Conservation (phyloP, 805 yeast species). For the Saccharomycopsis capsularis region DNA sequence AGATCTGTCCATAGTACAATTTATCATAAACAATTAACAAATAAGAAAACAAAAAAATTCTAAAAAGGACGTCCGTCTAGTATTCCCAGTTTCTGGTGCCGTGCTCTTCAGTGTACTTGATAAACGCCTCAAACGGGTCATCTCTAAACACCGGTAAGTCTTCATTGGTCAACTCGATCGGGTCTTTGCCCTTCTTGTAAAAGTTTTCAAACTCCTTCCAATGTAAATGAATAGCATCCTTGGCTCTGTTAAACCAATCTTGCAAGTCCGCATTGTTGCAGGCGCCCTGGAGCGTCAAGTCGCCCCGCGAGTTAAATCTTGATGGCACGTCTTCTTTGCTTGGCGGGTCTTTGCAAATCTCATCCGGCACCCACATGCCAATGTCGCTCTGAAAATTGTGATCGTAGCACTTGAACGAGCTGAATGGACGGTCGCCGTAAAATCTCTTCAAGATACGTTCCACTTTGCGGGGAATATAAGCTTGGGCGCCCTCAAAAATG, state of each 20-base stretch:
- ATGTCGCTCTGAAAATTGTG: conserved; percentile 39
- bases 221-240: conserved; percentile 26
- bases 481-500: conserved; percentile 40
- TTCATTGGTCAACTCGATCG: conserved; percentile 20
- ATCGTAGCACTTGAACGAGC: conserved; percentile 23
- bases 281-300: conserved; percentile 32
- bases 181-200: conserved; percentile 24
- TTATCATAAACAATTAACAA: too few relatives aligned
- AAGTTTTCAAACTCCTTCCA: conserved; percentile 26
- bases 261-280: conserved; percentile 32
- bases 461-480: conserved; percentile 37
- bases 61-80: too few relatives aligned
- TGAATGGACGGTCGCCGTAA: conserved; percentile 30
- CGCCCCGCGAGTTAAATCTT: conserved; percentile 14
- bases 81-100: conserved; percentile 15
- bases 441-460: conserved; percentile 32
- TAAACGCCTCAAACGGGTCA: conserved; percentile 18
- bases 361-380: conserved; percentile 41
- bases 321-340: background rate
- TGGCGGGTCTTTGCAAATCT: conserved; percentile 32
- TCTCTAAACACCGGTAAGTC: conserved; percentile 36
- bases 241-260: conserved; percentile 33
- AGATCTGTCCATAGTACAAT: too few relatives aligned
- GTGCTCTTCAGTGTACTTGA: conserved; percentile 7
- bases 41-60: too few relatives aligned